These are phyloP conservation scores for Artemisia tridentata DNA, from an alignment of 129 eudicot genomes.

Conservation along the genomic window DNA sequence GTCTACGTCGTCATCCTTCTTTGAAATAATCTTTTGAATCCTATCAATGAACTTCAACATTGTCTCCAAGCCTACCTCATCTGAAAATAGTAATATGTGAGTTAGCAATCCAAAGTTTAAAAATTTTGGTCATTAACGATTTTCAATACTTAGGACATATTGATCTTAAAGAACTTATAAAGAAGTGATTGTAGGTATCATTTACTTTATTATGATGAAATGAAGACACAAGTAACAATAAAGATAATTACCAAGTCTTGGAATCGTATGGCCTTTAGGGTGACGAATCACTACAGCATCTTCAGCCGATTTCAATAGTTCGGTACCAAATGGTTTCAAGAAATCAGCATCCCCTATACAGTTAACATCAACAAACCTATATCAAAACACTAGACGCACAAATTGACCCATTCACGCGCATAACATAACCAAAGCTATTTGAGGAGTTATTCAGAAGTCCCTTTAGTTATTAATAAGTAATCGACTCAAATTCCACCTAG, in stretches of 20 bases:
- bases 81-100: conserved; percentile 29
- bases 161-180: neutral
- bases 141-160: too few species aligned
- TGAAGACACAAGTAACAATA: neutral
- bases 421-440: neutral
- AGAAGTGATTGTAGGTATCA: neutral
- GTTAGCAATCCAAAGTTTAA: conserved; percentile 1
- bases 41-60: conserved; percentile 55
- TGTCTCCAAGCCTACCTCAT: conserved; percentile 47
- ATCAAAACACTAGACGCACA: neutral
- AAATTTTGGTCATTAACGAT: too few species aligned
- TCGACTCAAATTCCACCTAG: neutral
- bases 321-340: conserved; percentile 51
- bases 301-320: conserved; percentile 49
- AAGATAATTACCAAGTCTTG: conserved; percentile 56
- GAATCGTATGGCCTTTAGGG: conserved; percentile 86
- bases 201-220: neutral
- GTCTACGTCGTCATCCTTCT: conserved; percentile 33
- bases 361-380: neutral
- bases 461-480: neutral
- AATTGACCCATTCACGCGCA: neutral
- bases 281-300: conserved; percentile 72
- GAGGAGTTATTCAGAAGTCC: neutral
- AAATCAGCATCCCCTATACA: conserved; percentile 66
- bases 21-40: conserved; percentile 43